Conservation (phyloP, 768 basidiomycete genomes). For the Cystobasidium tubakii region DNA sequence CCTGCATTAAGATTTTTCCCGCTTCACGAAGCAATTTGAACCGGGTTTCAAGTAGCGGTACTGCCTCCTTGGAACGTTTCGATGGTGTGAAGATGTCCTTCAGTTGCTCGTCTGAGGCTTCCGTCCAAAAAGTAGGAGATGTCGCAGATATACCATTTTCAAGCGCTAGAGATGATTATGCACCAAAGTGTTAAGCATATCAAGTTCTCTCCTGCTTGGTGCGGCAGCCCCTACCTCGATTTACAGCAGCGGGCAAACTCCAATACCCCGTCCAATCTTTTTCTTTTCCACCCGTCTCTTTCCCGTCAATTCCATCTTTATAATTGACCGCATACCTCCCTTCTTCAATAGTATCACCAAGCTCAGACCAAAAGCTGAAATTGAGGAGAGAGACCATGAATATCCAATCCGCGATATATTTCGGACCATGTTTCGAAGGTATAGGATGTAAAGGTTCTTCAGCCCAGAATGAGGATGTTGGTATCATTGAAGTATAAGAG, state of each 20-base stretch:
- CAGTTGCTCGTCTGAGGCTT: conserved; percentile 52
- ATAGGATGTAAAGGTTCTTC: conserved; percentile 34
- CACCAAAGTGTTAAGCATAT: no score
- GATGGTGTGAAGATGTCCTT: conserved; percentile 50
- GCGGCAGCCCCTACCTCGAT: conserved; percentile 51
- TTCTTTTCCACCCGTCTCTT: conserved; percentile 48
- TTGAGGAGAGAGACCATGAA: conserved; percentile 80
- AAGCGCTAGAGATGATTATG: conserved; percentile 66
- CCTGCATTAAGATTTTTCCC: conserved; percentile 64
- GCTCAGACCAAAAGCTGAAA: conserved; percentile 83
- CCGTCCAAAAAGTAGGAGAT: conserved; percentile 64
- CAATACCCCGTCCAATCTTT: conserved; percentile 73
- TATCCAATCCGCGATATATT: conserved; percentile 63
- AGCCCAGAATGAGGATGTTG: conserved; percentile 9
- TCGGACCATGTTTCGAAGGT: conserved; percentile 11
- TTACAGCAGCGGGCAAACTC: conserved; percentile 75
- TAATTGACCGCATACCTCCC: conserved; percentile 70
- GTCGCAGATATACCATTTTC: conserved; percentile 72
- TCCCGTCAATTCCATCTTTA: conserved; percentile 62
- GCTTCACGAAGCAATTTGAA: conserved; percentile 72
- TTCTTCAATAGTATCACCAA: conserved; percentile 48
- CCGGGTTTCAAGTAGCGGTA: conserved; percentile 67
- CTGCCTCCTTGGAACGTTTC: conserved; percentile 55
- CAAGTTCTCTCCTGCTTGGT: no score
- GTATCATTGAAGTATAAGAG: background rate